Conservation (phyloP, 2,329 filamentous ascomycete species). For the Trichoderma arundinaceum region DNA sequence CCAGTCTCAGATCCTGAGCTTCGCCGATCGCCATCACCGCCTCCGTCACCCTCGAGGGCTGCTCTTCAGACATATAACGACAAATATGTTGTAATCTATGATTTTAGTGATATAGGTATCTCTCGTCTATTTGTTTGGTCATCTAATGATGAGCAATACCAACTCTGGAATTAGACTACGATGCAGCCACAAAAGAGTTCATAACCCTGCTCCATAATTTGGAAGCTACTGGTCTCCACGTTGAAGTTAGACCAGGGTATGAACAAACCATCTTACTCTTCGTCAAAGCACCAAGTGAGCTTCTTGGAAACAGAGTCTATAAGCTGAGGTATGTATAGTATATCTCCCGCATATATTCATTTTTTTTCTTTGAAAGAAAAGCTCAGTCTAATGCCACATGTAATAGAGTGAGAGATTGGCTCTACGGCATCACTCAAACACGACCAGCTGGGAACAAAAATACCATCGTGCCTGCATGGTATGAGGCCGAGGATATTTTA, state of each 20-base stretch:
- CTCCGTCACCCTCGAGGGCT: constrained; percentile 12
- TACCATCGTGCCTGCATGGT: constrained; percentile 57
- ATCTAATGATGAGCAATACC: not conserved
- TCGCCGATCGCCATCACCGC: constrained; percentile 21
- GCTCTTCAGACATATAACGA: constrained; percentile 41
- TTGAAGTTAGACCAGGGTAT: constrained; percentile 73
- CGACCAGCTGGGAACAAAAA: constrained; percentile 63
- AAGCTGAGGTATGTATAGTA: constrained; percentile 60
- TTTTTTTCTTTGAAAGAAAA: not conserved
- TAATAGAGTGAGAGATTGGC: constrained; percentile 73
- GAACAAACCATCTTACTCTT: constrained; percentile 72
- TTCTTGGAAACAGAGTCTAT: constrained; percentile 69
- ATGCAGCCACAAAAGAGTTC: constrained; percentile 45
- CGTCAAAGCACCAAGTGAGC: constrained; percentile 65
- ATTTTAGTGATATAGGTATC: constrained; percentile 46
- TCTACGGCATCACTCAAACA: constrained; percentile 69
- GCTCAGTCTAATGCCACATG: constrained; percentile 4
- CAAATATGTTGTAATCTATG: constrained; percentile 50
- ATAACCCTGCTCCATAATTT: constrained; percentile 62
- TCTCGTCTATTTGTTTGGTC: not conserved
- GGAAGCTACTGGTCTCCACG: constrained; percentile 67
- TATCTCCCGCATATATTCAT: too few relatives aligned
- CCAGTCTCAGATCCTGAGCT: constrained; percentile 11
- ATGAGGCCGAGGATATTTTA: constrained; percentile 71
- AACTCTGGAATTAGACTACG: constrained; percentile 40